phyloP scores from a whole-genome alignment of 768 basidiomycete species.

The Kwoniella heveanensis region DNA sequence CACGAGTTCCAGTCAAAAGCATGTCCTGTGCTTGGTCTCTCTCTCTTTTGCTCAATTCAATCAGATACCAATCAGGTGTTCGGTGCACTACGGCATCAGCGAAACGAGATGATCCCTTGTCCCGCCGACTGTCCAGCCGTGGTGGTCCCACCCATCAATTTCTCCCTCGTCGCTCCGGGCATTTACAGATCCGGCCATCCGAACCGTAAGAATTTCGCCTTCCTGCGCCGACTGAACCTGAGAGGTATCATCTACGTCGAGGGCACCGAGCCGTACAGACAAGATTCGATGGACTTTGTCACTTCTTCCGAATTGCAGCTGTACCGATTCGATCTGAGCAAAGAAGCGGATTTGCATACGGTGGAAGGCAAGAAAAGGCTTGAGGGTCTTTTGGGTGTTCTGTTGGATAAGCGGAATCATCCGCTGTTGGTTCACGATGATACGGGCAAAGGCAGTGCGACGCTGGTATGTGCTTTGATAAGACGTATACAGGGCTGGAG shows the following conservation, averaged over 20 bases:
- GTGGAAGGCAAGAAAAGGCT: slow-evolving; percentile 23
- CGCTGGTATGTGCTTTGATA: slow-evolving; percentile 32
- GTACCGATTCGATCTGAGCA: slow-evolving; percentile 39
- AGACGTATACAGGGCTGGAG: slow-evolving; percentile 40
- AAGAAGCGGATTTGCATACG: slow-evolving; percentile 35
- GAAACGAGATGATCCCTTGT: slow-evolving; percentile 4
- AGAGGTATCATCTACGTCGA: slow-evolving; percentile 53
- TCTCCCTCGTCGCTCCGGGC: slow-evolving; percentile 44
- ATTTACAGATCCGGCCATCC: slow-evolving; percentile 55
- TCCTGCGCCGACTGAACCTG: slow-evolving; percentile 45
- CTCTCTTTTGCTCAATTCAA: too few species aligned
- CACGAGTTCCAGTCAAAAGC: too few species aligned
- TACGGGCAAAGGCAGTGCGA: slow-evolving; percentile 44
- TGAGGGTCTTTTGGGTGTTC: slow-evolving; percentile 24
- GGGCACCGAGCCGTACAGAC: slow-evolving; percentile 34
- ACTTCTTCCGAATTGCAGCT: slow-evolving; percentile 22
- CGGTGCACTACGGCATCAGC: too few species aligned
- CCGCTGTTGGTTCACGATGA: slow-evolving; percentile 52
- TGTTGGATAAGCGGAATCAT: slow-evolving; percentile 45
- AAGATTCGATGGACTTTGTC: slow-evolving; percentile 44
- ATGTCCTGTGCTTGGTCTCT: too few species aligned
- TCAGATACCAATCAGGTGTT: too few species aligned
- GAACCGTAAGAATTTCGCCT: slow-evolving; percentile 51
- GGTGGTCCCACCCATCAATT: slow-evolving; percentile 53
- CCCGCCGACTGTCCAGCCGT: slow-evolving; percentile 14